Conservation (phyloP, 495 filamentous ascomycete genomes). For the Lasiosphaeriaceae sp. region DNA sequence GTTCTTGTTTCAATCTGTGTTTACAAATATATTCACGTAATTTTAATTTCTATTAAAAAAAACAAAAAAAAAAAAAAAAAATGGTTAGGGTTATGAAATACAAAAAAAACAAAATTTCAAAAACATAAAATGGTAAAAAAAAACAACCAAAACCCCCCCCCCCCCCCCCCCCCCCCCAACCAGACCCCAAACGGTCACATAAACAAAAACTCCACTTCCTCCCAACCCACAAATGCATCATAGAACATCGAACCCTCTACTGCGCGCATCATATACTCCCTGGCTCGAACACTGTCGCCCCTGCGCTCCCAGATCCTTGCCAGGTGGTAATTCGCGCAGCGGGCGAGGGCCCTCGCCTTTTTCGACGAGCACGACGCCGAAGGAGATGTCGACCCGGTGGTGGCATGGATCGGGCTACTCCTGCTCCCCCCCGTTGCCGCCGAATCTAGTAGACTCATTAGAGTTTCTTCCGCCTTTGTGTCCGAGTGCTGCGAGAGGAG, state of each 20-base stretch:
- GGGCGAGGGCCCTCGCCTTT: neutral
- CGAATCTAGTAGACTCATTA: neutral
- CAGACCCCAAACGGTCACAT: neutral
- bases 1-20: no score
- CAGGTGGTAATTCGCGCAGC: slow-evolving; percentile 18
- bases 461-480: neutral
- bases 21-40: no score
- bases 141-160: neutral
- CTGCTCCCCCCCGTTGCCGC: neutral
- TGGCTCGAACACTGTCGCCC: slow-evolving; percentile 3
- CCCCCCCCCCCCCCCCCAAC: no score
- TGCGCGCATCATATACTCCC: slow-evolving; percentile 5
- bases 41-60: no score
- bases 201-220: slow-evolving; percentile 22
- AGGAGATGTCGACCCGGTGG: neutral
- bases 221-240: slow-evolving; percentile 17
- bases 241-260: slow-evolving; percentile 12
- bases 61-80: no score
- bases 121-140: no score
- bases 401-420: neutral
- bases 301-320: slow-evolving; percentile 7
- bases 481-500: slow-evolving; percentile 4
- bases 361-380: neutral
- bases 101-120: no score
- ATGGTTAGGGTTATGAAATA: no score